Percentiles rank a stretch among this genome's conserved stretches.
Evolutionary conservation across 2,329 filamentous ascomycete genomes (phyloP).

Genomic region (Amauroascus verrucosus): DNA sequence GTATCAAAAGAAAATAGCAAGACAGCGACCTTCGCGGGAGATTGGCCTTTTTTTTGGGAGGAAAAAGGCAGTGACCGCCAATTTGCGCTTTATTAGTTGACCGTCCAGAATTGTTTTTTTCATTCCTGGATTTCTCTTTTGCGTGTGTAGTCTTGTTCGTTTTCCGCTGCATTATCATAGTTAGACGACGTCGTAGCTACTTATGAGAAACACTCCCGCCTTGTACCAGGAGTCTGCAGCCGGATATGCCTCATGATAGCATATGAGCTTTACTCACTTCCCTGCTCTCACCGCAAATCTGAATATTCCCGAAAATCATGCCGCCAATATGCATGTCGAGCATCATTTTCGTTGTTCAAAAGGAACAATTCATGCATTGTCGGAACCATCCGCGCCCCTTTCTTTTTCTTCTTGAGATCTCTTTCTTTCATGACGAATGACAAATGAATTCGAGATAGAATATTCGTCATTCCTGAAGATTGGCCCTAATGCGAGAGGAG

Average conservation of each 20-base stretch:
- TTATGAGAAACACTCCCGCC: no score
- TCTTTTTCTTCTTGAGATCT: no score
- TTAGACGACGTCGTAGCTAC: not conserved
- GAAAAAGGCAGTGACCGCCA: not conserved
- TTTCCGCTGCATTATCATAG: no score
- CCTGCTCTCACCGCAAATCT: slow-evolving; percentile 11
- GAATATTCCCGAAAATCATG: not conserved
- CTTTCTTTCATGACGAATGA: slow-evolving; percentile 3
- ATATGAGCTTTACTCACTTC: not conserved
- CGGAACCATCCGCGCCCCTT: no score
- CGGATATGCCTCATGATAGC: not conserved
- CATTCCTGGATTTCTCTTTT: not conserved
- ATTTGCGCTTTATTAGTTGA: not conserved
- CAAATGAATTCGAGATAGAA: not conserved
- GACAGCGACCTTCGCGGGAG: not conserved
- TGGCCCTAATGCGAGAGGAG: not conserved
- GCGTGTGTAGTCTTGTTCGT: not conserved
- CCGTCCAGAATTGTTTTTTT: not conserved
- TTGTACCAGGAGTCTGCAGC: no score
- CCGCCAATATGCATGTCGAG: slow-evolving; percentile 8
- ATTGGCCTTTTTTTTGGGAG: not conserved
- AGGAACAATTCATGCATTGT: slow-evolving; percentile 6
- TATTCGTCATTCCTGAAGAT: slow-evolving; percentile 6
- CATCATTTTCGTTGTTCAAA: no score
- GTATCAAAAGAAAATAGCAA: not conserved